These are phyloP conservation scores for Vaccinium vitisidaea DNA, from an alignment of 148 eudicot genomes.

Conservation along the genomic window DNA sequence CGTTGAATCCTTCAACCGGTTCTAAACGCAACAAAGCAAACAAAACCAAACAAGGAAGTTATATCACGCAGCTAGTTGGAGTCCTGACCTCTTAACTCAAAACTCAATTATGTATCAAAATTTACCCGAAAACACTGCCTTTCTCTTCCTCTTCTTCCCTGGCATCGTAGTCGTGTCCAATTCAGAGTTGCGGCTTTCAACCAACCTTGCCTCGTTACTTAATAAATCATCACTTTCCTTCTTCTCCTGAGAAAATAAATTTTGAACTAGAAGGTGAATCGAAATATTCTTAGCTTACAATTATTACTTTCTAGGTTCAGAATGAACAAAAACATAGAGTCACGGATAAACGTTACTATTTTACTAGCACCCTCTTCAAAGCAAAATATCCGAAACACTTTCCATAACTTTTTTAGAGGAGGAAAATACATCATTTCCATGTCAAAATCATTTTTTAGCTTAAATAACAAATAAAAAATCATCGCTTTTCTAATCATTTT, in stretches of 20 bases:
- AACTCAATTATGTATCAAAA: neutral
- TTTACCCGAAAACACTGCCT: constrained; percentile 44
- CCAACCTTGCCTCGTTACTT: constrained; percentile 21
- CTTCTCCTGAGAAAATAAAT: constrained; percentile 42
- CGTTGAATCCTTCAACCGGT: constrained; percentile 77
- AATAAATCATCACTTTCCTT: constrained; percentile 39
- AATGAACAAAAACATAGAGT: neutral
- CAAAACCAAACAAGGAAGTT: neutral
- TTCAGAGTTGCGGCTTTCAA: constrained; percentile 23
- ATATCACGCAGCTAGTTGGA: constrained; percentile 2
- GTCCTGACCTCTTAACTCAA: neutral
- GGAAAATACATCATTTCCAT: neutral
- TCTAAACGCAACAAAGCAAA: constrained; percentile 27
- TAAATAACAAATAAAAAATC: neutral
- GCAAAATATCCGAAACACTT: neutral
- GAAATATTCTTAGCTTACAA: neutral
- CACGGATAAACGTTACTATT: neutral
- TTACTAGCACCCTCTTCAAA: neutral
- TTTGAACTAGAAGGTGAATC: neutral
- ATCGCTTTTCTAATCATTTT: neutral
- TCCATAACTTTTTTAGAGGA: neutral
- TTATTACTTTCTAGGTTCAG: neutral
- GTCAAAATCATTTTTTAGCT: neutral
- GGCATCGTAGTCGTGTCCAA: constrained; percentile 30
- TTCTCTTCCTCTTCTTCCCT: constrained; percentile 77